Percentiles rank a stretch among this genome's conserved stretches.
Conservation (phyloP, 2,329 filamentous ascomycete genomes). For the Periglandula ipomoeae region DNA sequence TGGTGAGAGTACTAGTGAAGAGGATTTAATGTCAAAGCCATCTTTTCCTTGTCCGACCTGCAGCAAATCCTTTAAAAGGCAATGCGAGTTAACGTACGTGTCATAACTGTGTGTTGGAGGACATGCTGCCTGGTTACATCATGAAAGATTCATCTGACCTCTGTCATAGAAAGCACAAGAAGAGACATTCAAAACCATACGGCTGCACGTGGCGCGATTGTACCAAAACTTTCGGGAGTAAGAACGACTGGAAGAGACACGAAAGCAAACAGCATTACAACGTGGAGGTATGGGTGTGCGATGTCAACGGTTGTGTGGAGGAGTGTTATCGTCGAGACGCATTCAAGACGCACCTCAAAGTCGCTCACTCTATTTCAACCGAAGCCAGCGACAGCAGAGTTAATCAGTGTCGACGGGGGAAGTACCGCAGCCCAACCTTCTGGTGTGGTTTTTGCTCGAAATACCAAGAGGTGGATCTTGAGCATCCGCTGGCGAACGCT, state of each 20-base stretch:
- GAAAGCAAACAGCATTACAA: conserved; percentile 73
- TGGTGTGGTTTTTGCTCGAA: conserved; percentile 80
- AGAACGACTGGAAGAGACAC: conserved; percentile 90
- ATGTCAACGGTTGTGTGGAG: conserved; percentile 45
- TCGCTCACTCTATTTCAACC: conserved; percentile 30
- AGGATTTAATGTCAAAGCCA: not conserved
- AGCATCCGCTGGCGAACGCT: conserved; percentile 30
- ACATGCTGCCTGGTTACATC: not conserved
- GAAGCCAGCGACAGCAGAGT: conserved; percentile 32
- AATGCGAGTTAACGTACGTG: conserved; percentile 49
- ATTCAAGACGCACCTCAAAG: conserved; percentile 54
- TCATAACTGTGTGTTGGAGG: not conserved
- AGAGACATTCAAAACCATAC: conserved; percentile 73
- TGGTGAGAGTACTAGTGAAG: conserved; percentile 6
- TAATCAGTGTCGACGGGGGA: conserved; percentile 50
- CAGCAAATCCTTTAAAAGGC: conserved; percentile 36
- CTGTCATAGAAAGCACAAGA: conserved; percentile 63
- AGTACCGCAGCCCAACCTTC: conserved; percentile 56
- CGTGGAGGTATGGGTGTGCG: conserved; percentile 64
- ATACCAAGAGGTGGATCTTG: conserved; percentile 44
- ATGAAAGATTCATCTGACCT: not conserved
- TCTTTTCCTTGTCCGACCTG: conserved; percentile 29
- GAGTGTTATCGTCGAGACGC: conserved; percentile 48
- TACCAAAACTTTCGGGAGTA: conserved; percentile 72
- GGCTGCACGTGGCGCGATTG: conserved; percentile 68